These are phyloP conservation scores for Xerocomellus amylosporus DNA, from an alignment of 768 basidiomycete species.

Conservation along the genomic window DNA sequence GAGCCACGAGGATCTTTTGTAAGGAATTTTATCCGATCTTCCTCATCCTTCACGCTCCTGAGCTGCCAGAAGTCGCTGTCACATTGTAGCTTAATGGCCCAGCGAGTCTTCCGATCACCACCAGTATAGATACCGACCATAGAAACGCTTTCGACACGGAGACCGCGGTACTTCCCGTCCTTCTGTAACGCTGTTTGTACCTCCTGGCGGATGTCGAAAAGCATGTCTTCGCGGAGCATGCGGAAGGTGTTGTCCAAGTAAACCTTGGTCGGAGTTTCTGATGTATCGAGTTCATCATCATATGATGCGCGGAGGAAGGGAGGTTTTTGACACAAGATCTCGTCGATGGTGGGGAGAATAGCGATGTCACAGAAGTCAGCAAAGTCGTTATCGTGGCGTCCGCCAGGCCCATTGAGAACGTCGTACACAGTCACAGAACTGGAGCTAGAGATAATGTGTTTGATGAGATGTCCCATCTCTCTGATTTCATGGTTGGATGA, in stretches of 20 bases:
- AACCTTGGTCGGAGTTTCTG: conserved; percentile 35
- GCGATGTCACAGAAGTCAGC: conserved; percentile 54
- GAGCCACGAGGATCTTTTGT: conserved; percentile 29
- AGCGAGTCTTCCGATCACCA: conserved; percentile 27
- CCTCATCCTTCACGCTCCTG: conserved; percentile 18
- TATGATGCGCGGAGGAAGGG: conserved; percentile 49
- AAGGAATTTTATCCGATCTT: conserved; percentile 35
- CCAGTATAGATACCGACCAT: conserved; percentile 38
- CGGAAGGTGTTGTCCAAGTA: conserved; percentile 67
- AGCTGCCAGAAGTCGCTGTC: conserved; percentile 35
- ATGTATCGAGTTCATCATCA: conserved; percentile 10
- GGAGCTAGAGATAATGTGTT: conserved; percentile 34
- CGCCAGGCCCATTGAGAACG: conserved; percentile 55
- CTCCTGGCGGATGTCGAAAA: conserved; percentile 55
- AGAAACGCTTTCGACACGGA: conserved; percentile 30
- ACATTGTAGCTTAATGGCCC: conserved; percentile 42
- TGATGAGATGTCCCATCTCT: conserved; percentile 38
- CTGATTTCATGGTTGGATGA: conserved; percentile 30
- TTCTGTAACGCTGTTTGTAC: conserved; percentile 39
- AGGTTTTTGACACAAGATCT: conserved; percentile 43
- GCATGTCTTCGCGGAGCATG: conserved; percentile 61
- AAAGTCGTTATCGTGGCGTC: conserved; percentile 69
- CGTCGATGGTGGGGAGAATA: conserved; percentile 62
- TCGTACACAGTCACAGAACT: conserved; percentile 13
- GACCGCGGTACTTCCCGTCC: conserved; percentile 37